These are phyloP conservation scores for Talaromyces verruculosus DNA, from an alignment of 2,329 filamentous ascomycete genomes.

Conservation along the genomic window DNA sequence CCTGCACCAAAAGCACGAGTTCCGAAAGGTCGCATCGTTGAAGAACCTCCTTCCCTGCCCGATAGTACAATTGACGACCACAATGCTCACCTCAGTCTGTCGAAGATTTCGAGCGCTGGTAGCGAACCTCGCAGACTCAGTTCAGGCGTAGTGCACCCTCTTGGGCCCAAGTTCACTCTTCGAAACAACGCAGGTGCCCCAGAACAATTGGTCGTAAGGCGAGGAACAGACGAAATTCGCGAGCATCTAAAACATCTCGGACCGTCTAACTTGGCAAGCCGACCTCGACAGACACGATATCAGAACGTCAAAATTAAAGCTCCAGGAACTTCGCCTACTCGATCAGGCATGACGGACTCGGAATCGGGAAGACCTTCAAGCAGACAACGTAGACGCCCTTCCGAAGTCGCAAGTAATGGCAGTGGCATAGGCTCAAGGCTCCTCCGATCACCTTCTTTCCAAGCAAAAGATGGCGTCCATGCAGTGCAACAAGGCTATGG, in stretches of 20 bases:
- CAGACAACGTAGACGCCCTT: constrained; percentile 55
- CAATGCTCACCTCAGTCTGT: constrained; percentile 45
- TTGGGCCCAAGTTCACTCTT: constrained; percentile 41
- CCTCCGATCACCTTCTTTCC: constrained; percentile 11
- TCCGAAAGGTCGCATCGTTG: constrained; percentile 56
- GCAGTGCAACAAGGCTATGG: constrained; percentile 19
- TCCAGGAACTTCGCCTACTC: constrained; percentile 40
- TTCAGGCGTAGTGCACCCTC: constrained; percentile 35
- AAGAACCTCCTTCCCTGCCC: constrained; percentile 44
- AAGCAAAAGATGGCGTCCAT: constrained; percentile 35
- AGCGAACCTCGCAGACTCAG: constrained; percentile 23
- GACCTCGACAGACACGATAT: constrained; percentile 61
- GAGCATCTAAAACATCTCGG: constrained; percentile 64
- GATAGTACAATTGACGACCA: constrained; percentile 34
- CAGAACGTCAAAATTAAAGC: constrained; percentile 66
- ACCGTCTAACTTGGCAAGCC: constrained; percentile 62
- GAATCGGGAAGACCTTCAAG: constrained; percentile 36
- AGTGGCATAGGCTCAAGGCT: constrained; percentile 1
- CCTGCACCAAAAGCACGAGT: constrained; percentile 77
- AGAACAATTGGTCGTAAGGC: constrained; percentile 44
- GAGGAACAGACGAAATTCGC: constrained; percentile 56
- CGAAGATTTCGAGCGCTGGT: constrained; percentile 25
- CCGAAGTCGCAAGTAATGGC: constrained; percentile 47
- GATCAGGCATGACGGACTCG: constrained; percentile 40
- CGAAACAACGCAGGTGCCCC: constrained; percentile 35